These are phyloP conservation scores for Torulaspora franciscae DNA, from an alignment of 805 yeast species.

Conservation along the genomic window DNA sequence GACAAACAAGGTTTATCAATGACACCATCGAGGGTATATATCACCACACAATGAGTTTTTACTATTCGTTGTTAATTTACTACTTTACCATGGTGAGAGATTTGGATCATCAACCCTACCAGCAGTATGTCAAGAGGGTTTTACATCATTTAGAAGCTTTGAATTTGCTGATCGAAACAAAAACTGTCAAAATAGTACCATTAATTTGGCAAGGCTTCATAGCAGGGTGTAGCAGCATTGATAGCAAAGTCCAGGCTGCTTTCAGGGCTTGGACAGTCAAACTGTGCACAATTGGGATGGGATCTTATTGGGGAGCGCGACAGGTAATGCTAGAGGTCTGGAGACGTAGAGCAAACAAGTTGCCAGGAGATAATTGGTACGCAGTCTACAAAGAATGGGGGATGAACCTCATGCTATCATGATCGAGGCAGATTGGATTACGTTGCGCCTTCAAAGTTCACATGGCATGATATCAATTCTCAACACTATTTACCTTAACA, in stretches of 20 bases:
- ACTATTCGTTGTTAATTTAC: conserved; percentile 66
- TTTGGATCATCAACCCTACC: conserved; percentile 52
- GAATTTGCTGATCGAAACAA: conserved; percentile 47
- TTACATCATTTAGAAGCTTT: conserved; percentile 60
- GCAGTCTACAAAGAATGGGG: conserved; percentile 79
- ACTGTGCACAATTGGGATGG: conserved; percentile 54
- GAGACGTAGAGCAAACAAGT: conserved; percentile 62
- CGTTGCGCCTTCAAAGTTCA: background rate
- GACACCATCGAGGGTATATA: conserved; percentile 59
- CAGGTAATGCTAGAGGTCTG: conserved; percentile 84
- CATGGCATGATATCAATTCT: no score
- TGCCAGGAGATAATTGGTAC: conserved; percentile 65
- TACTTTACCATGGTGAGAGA: conserved; percentile 60
- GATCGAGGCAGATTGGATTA: background rate
- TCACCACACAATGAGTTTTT: conserved; percentile 77
- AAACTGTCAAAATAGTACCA: conserved; percentile 60
- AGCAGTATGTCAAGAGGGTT: conserved; percentile 55
- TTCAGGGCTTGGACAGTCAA: conserved; percentile 60
- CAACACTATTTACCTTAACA: no score
- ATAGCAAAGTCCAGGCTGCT: conserved; percentile 52
- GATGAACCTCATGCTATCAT: conserved; percentile 66
- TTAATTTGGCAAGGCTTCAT: conserved; percentile 86
- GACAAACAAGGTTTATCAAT: conserved; percentile 26
- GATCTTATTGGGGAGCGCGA: conserved; percentile 82
- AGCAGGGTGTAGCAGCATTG: conserved; percentile 75